phyloP scores from a whole-genome alignment of 768 basidiomycete species.

The Naganishia friedmannii region DNA sequence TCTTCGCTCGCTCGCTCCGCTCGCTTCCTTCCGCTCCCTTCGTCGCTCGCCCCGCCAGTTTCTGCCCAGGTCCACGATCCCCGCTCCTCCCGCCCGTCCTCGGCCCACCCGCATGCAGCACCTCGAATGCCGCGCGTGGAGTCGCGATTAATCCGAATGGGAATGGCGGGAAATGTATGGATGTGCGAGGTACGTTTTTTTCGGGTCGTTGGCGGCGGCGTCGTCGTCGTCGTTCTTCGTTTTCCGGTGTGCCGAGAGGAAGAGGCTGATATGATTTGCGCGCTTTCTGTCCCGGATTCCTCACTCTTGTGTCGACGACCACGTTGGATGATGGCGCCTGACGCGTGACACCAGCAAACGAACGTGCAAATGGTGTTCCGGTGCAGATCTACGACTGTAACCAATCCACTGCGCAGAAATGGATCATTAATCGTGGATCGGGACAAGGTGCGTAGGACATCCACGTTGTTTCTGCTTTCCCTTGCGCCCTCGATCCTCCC shows the following conservation, averaged over 20 bases:
- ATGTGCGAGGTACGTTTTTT: conserved; percentile 31
- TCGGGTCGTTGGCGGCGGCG: too few relatives aligned
- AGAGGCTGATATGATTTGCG: too few relatives aligned
- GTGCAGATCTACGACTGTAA: conserved; percentile 40
- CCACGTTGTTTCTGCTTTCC: neutral
- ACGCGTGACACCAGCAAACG: conserved; percentile 8
- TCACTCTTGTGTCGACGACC: too few relatives aligned
- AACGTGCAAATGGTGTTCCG: conserved; percentile 28
- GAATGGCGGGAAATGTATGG: conserved; percentile 37
- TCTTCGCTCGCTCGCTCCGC: too few relatives aligned
- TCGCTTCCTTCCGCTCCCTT: too few relatives aligned
- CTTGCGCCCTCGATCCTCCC: neutral
- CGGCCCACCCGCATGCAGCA: neutral
- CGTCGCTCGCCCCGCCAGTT: neutral
- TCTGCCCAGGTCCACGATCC: neutral
- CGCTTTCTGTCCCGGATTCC: too few relatives aligned
- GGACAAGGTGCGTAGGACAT: conserved; percentile 1
- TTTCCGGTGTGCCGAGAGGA: too few relatives aligned
- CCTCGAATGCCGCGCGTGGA: neutral
- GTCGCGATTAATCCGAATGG: conserved; percentile 37
- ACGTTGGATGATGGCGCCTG: too few relatives aligned
- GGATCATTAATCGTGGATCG: conserved; percentile 31
- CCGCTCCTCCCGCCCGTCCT: neutral
- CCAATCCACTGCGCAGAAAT: conserved; percentile 32
- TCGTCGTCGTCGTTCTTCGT: neutral